phyloP scores from a whole-genome alignment of 345 rosid genomes.

The Eutrema yunnanense region DNA sequence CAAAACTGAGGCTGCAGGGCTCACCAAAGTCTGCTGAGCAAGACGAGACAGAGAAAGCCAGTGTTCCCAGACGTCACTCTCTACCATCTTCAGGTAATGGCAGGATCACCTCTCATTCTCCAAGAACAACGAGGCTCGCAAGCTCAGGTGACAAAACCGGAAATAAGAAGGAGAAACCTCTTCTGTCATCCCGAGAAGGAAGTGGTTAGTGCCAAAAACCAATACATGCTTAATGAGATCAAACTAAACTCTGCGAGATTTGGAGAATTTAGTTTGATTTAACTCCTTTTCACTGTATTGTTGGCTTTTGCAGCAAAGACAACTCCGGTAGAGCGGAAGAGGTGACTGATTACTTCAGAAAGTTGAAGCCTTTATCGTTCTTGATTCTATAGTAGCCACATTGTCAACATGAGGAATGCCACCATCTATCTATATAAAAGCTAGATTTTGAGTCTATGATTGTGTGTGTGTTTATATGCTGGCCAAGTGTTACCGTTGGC shows the following conservation, averaged over 20 bases:
- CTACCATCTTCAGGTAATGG: slow-evolving; percentile 59
- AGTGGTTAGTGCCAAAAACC: slow-evolving; percentile 40
- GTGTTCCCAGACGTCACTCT: slow-evolving; percentile 59
- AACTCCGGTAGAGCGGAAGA: slow-evolving; percentile 50
- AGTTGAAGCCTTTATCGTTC: slow-evolving; percentile 10
- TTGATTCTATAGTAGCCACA: slow-evolving; percentile 4
- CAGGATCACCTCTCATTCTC: slow-evolving; percentile 66
- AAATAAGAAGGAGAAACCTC: slow-evolving; percentile 53
- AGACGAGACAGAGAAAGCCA: slow-evolving; percentile 55
- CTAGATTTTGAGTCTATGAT: slow-evolving; percentile 16
- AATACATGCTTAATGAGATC: not conserved
- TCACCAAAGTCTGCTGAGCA: slow-evolving; percentile 60
- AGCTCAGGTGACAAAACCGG: slow-evolving; percentile 49
- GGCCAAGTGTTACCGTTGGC: slow-evolving; percentile 19
- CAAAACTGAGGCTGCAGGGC: slow-evolving; percentile 74
- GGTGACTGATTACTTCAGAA: slow-evolving; percentile 31
- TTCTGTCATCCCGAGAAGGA: slow-evolving; percentile 48
- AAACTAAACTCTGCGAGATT: not conserved
- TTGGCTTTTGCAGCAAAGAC: slow-evolving; percentile 53
- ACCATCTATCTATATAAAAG: slow-evolving; percentile 30
- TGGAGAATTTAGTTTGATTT: not conserved
- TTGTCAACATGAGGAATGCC: slow-evolving; percentile 1
- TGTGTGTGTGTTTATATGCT: slow-evolving; percentile 24
- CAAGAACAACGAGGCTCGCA: slow-evolving; percentile 58
- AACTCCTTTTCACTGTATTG: not conserved